Evolutionary conservation across 768 basidiomycete species (phyloP).

Genomic region (Suillus spraguei): DNA sequence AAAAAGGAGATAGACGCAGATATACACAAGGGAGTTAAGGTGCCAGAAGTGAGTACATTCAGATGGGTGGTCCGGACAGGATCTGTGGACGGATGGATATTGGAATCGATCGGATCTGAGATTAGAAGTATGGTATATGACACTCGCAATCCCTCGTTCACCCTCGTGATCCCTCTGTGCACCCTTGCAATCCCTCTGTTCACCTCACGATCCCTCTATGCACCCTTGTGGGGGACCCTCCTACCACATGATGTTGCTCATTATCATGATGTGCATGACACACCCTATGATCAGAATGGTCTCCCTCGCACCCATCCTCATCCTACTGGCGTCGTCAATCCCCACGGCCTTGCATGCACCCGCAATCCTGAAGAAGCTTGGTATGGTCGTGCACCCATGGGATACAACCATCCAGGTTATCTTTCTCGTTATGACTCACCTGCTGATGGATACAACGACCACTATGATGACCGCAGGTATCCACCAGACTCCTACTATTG

Average conservation of each 20-base stretch:
- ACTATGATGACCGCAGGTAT: neutral
- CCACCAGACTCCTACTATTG: neutral
- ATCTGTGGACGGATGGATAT: too few relatives aligned
- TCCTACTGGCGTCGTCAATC: neutral
- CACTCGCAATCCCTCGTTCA: too few relatives aligned
- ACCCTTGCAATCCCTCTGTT: neutral
- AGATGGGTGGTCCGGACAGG: too few relatives aligned
- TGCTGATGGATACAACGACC: neutral
- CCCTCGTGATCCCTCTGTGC: too few relatives aligned
- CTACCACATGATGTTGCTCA: neutral
- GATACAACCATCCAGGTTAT: conserved; percentile 1
- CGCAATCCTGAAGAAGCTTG: neutral
- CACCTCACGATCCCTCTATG: neutral
- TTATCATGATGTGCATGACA: neutral
- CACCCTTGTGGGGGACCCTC: neutral
- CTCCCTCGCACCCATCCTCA: neutral
- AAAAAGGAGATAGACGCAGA: too few relatives aligned
- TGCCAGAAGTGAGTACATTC: too few relatives aligned
- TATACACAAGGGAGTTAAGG: too few relatives aligned
- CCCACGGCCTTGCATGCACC: neutral
- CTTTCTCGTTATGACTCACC: neutral
- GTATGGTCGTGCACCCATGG: neutral
- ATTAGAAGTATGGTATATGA: too few relatives aligned
- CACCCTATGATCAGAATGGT: neutral
- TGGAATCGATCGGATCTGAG: too few relatives aligned